phyloP scores from a whole-genome alignment of 345 rosid genomes.

The Salix koriyanagi region DNA sequence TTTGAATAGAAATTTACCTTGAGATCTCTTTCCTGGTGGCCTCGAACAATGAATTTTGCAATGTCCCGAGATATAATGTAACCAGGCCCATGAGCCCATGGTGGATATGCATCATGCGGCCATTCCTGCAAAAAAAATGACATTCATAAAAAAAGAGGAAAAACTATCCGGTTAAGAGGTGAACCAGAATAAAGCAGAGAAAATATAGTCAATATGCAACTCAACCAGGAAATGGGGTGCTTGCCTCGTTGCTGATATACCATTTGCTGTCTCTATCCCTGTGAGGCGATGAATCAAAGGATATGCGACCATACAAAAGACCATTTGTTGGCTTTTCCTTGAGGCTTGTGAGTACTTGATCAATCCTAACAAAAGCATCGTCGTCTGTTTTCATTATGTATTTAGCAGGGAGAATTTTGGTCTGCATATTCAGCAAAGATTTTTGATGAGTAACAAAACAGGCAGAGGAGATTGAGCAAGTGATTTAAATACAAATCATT shows the following conservation, averaged over 20 bases:
- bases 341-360: constrained; percentile 64
- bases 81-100: constrained; percentile 99
- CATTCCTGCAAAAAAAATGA: constrained; percentile 53
- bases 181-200: constrained; percentile 1
- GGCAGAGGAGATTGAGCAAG: not conserved
- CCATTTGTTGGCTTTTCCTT: constrained; percentile 51
- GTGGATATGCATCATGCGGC: constrained; percentile 69
- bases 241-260: constrained; percentile 72
- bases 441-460: not conserved
- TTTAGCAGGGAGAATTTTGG: constrained; percentile 70
- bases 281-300: constrained; percentile 70
- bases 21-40: constrained; percentile 64
- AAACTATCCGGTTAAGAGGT: not conserved
- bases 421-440: constrained; percentile 41
- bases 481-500: not conserved
- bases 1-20: constrained; percentile 36
- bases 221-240: not conserved
- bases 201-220: constrained; percentile 5
- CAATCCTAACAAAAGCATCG: constrained; percentile 83
- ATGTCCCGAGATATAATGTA: constrained; percentile 70
- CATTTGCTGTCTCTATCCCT: constrained; percentile 79
- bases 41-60: constrained; percentile 65
- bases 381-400: constrained; percentile 93
- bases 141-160: not conserved
- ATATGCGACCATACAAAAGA: constrained; percentile 70